Evolutionary conservation across 306 rosid genomes (phyloP), one percentile per base, ranked within the genome.

Genomic region (Prunus campanulata): DNA sequence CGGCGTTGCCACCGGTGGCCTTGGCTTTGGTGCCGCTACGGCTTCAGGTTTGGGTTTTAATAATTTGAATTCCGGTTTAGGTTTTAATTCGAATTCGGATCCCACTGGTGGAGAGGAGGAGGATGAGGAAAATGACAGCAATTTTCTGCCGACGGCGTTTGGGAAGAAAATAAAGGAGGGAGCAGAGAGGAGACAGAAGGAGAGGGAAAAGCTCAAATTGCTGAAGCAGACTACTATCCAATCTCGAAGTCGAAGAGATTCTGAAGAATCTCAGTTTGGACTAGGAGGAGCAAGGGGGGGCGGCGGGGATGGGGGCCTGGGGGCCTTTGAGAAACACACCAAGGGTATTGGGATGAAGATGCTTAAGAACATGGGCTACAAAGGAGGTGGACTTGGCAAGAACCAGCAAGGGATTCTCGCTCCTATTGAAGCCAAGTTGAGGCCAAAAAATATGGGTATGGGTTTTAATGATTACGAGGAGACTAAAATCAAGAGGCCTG

Each of bases 331-430:
- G 93, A 86, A 88, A 77, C 89, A 92, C 76, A 92, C 97, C 0
- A 91, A 92, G 80, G 97, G 97, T 3, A 92, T 95, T 50, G 97
- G 97, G 35, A 50, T 88, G 91, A 90, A 86, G 87, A 74, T 95
- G 77, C 83, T 92, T 78, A 88, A 84, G 86, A 92, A 87, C 67
- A 95, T 95, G 99, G 99, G 99, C 12, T 95, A 95, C 82, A 89
- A 79, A 85, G 97, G 99, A 64, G 99, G 97, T 11, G 99, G 97
- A 47, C 97, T 95, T 72, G 99, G 99, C 42, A 90, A 82, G 87
- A 90, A 92, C 66, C 79, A 85, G 83, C 97, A 95, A 62, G 99
- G 99, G 56, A 95, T 95, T 79, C 64, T 90, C 32, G 81, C 90
- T 22, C 97, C 99, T 0, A 83, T 92, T 29, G 91, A 92, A 82